Evolutionary conservation across 2,329 filamentous ascomycete genomes (phyloP), one percentile per base, ranked within the genome.

Genomic region (Talaromyces verruculosus): DNA sequence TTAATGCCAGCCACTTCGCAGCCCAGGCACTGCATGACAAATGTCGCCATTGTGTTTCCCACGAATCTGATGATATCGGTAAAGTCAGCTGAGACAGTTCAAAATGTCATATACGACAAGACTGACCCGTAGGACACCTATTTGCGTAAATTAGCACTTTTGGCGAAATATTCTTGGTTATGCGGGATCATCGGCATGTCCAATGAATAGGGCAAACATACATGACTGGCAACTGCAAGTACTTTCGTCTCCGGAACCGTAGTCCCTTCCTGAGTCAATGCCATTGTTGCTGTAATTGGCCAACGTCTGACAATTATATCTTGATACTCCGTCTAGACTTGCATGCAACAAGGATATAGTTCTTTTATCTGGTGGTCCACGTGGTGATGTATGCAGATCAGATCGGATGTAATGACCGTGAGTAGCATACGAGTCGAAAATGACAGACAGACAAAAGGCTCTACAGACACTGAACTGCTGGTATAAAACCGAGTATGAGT

Each of bases 41-140:
- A 96, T 1, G 93, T 93, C 49, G 93, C 93, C 84, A 99, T 97
- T 74, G 94, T 97, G 78, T 99, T 99, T 61, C 95, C 95, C 71
- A 99, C 95, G 85, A 97, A 94, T 76, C 95, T 97, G 77, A 69
- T 19, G 35, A 33, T 10, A 7, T 19, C 3, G 22, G 13, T 8
- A 41, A 37, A 39, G 17, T 58, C 47, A 64, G 49, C 45, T 55
- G 13, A 17, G 3, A 37, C 1, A 19, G 1, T 47, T 19, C 17
- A 11, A 53, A 3, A 19, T n/a, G n/a, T 11, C n/a, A 33, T 22
- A 10, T 25, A 47, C 1, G 30, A 22, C 13, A 22, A 53, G 25
- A 64, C 65, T 55, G 19, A 67, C 63, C 63, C 63, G 17, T 65
- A 65, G 45, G 39, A 55, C n/a, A 67, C 65, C 65, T 61, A 51